Percentiles rank a stretch among this genome's conserved stretches.
Evolutionary conservation across 2,329 filamentous ascomycete species (phyloP).

Genomic region (Lasiodiplodia theobromae): DNA sequence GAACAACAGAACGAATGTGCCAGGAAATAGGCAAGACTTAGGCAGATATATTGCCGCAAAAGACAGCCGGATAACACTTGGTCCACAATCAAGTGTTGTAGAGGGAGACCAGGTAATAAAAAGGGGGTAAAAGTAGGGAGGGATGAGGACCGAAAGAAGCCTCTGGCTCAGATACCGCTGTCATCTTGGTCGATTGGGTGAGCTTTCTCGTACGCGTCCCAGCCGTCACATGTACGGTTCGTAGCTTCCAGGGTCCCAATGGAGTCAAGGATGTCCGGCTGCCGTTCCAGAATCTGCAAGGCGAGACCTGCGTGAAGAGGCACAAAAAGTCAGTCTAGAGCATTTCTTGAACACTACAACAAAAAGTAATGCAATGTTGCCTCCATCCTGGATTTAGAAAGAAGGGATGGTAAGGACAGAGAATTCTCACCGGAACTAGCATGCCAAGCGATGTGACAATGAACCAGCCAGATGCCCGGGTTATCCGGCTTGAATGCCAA

Average conservation of each 20-base stretch:
- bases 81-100: neutral
- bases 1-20: neutral
- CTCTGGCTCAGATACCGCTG: slow-evolving; percentile 21
- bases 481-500: slow-evolving; percentile 47
- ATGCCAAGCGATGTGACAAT: slow-evolving; percentile 50
- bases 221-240: slow-evolving; percentile 5
- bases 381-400: neutral
- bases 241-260: slow-evolving; percentile 24
- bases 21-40: neutral
- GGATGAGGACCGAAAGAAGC: neutral
- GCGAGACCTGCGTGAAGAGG: slow-evolving; percentile 37
- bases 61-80: neutral
- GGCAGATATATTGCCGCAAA: neutral
- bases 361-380: neutral
- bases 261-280: slow-evolving; percentile 36
- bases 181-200: slow-evolving; percentile 28
- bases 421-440: slow-evolving; percentile 35
- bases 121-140: neutral
- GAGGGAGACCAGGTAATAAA: neutral
- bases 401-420: neutral
- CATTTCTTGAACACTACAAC: neutral
- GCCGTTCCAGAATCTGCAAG: slow-evolving; percentile 43
- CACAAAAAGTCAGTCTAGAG: neutral
- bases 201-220: slow-evolving; percentile 21
- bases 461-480: slow-evolving; percentile 47